A percentile compares a stretch with the other conserved stretches of the same genome.
Evolutionary conservation across 495 filamentous ascomycete species (phyloP).

Genomic region (Podospora pseudocomata): DNA sequence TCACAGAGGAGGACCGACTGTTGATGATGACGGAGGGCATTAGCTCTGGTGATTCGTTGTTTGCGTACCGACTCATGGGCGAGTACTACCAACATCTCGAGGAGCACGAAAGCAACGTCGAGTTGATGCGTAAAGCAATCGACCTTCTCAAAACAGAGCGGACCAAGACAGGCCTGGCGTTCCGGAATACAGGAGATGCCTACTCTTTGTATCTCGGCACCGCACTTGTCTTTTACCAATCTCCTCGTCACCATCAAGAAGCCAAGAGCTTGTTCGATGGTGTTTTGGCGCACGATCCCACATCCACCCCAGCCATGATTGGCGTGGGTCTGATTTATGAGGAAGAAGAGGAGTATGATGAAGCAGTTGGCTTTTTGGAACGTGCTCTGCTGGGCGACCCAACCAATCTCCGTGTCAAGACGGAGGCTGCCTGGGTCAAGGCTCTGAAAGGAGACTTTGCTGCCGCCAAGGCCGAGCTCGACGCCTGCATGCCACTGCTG

Average conservation of each 20-base stretch:
- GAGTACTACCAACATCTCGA: constrained; percentile 83
- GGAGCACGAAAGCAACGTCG: constrained; percentile 80
- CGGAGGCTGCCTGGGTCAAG: constrained; percentile 86
- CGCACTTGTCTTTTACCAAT: constrained; percentile 78
- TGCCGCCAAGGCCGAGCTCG: constrained; percentile 61
- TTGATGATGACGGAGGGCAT: constrained; percentile 82
- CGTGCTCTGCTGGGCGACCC: constrained; percentile 68
- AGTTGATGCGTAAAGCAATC: constrained; percentile 69
- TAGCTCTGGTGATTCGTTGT: constrained; percentile 64
- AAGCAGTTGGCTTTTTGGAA: constrained; percentile 72
- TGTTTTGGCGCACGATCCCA: constrained; percentile 67
- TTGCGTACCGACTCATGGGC: constrained; percentile 79
- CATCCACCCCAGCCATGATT: constrained; percentile 74
- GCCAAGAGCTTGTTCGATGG: constrained; percentile 77
- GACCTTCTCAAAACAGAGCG: constrained; percentile 57
- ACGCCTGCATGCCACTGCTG: constrained; percentile 61
- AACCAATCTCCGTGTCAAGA: constrained; percentile 67
- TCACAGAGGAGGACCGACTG: constrained; percentile 68
- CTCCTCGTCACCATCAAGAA: constrained; percentile 84
- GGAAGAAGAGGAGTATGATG: constrained; percentile 80
- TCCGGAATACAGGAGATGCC: constrained; percentile 66
- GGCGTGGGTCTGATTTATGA: constrained; percentile 88
- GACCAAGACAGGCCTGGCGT: constrained; percentile 58
- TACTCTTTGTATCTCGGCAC: constrained; percentile 75
- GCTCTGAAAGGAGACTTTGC: constrained; percentile 73